Base-by-base conservation (phyloP, 2,329 filamentous ascomycete species). In the Aspergillus quadrilineatus region DNA sequence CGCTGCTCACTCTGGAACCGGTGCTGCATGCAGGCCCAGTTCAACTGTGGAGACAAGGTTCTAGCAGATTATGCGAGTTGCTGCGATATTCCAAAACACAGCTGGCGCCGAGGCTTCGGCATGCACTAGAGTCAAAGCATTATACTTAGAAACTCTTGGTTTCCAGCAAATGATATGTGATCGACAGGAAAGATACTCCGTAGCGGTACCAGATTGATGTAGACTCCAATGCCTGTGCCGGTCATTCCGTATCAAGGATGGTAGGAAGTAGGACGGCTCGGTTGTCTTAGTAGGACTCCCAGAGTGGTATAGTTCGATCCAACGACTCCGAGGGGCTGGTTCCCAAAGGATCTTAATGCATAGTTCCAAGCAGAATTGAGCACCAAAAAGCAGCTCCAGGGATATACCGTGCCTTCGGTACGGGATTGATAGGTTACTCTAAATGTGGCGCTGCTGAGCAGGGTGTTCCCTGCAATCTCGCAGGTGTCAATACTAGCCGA, bases 21-120 rank as follows among this genome's bases (percentile, higher is more conserved):
- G 54, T 52, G 50, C 49, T 53, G 37, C 52, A 51, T 58, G 56
- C 44, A 56, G 43, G 54, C 6, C 44, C 14, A 26, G 43, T 43
- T 53, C 49, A 44, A 44, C 22, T 37, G 43, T 45, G 36, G 49
- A 49, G 45, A 29, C 43, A 50, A 46, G 55, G 29, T 46, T 45
- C 47, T 22, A 22, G 22, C 22, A 22, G 51, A 42, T 52, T 39
- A 37, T 45, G 46, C 43, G 46, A 49, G 37, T 32, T 15, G 34
- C 22, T 56, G 46, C 28, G 44, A 36, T 15, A 53, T 53, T 53
- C 39, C 10, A 14, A 17, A 41, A 42, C 22, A 15, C 50, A 43
- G 42, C 57, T 53, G 36, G 32, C 46, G 53, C 50, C 30, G 30
- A 45, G 46, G 28, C 51, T 42, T 29, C 36, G 39, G 52, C 39